phyloP scores from a whole-genome alignment of 2,329 filamentous ascomycete genomes.

The Colletotrichum sp. region DNA sequence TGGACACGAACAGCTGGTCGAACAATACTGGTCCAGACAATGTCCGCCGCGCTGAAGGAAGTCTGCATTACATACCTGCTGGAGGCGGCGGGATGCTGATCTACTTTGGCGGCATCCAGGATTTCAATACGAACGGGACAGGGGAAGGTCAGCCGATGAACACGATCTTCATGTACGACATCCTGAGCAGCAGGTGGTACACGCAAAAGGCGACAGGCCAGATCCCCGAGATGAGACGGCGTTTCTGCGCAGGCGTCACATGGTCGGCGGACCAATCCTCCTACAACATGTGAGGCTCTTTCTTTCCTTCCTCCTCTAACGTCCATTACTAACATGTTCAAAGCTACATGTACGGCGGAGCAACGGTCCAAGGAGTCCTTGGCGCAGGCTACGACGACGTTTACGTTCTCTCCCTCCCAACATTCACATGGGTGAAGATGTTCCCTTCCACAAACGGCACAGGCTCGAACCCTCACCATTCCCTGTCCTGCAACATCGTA shows the following conservation, averaged over 20 bases:
- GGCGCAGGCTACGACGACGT: conserved; percentile 64
- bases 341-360: conserved; percentile 68
- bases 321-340: neutral
- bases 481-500: conserved; percentile 63
- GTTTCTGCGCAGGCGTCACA: conserved; percentile 66
- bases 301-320: neutral
- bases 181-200: conserved; percentile 65
- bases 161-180: conserved; percentile 64
- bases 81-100: conserved; percentile 64
- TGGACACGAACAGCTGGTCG: conserved; percentile 54
- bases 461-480: conserved; percentile 54
- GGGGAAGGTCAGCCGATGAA: conserved; percentile 49
- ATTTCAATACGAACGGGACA: conserved; percentile 51
- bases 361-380: conserved; percentile 45
- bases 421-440: conserved; percentile 67
- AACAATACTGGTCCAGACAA: conserved; percentile 60
- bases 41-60: conserved; percentile 62
- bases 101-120: conserved; percentile 66
- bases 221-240: conserved; percentile 56
- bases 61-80: conserved; percentile 64
- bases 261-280: conserved; percentile 65
- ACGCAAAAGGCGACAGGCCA: conserved; percentile 60
- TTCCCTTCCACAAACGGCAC: conserved; percentile 46
- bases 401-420: conserved; percentile 66
- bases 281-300: conserved; percentile 63